Conservation (phyloP, 192 early-diverging fungal genomes). For the Dissophora ornata region DNA sequence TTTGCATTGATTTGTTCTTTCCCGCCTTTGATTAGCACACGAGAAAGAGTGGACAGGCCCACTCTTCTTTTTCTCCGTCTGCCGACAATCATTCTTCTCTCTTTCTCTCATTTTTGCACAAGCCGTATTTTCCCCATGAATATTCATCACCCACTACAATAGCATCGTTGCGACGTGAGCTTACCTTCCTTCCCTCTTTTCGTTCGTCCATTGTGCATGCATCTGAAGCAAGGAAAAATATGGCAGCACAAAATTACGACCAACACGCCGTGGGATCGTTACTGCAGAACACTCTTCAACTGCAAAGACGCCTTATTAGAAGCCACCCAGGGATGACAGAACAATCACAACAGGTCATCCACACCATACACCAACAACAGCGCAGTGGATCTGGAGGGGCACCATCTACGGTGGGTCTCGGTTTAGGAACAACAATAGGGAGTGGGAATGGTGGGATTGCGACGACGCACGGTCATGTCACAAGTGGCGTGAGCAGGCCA, state of each 20-base stretch:
- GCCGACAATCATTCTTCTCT: conserved; percentile 1
- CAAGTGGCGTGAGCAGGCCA: too few relatives aligned
- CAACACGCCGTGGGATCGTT: conserved; percentile 7
- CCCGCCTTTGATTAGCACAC: too few relatives aligned
- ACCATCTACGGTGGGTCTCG: too few relatives aligned
- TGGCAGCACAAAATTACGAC: conserved; percentile 16
- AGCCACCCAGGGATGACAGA: conserved; percentile 17
- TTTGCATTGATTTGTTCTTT: too few relatives aligned
- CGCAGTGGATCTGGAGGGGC: too few relatives aligned
- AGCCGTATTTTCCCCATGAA: background rate
- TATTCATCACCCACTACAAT: background rate
- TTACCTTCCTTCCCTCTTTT: background rate
- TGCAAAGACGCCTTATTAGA: conserved; percentile 24
- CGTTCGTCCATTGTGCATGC: background rate
- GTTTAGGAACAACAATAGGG: background rate
- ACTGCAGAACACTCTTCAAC: conserved; percentile 19
- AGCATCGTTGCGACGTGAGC: background rate
- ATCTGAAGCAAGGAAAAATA: too few relatives aligned
- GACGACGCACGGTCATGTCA: too few relatives aligned
- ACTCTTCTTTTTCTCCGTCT: background rate
- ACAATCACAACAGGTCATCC: too few relatives aligned
- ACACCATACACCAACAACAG: too few relatives aligned
- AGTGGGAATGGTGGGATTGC: too few relatives aligned
- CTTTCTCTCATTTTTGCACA: too few relatives aligned
- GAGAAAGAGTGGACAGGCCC: too few relatives aligned